Conservation (phyloP, 495 filamentous ascomycete genomes). For the Neurospora sp. region DNA sequence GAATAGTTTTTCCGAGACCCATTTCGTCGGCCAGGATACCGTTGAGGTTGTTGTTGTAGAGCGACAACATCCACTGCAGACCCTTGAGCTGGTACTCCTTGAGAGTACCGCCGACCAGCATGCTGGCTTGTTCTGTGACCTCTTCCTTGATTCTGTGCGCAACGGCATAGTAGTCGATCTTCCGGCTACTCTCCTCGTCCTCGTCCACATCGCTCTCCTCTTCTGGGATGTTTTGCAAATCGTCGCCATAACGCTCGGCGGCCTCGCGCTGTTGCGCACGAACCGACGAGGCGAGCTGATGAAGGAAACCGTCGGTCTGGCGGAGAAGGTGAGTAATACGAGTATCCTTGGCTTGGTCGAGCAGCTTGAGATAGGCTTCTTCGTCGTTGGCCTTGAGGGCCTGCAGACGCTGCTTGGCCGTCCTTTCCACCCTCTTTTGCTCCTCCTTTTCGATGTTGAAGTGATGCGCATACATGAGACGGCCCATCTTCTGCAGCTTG, state of each 20-base stretch:
- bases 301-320: constrained; percentile 94
- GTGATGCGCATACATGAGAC: constrained; percentile 77
- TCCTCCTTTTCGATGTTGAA: constrained; percentile 98
- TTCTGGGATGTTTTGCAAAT: constrained; percentile 41
- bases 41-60: constrained; percentile 99
- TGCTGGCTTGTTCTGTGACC: constrained; percentile 66
- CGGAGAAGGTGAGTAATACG: constrained; percentile 94
- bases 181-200: constrained; percentile 58
- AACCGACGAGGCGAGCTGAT: constrained; percentile 87
- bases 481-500: constrained; percentile 75
- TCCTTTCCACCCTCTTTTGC: constrained; percentile 92
- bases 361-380: constrained; percentile 91
- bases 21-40: constrained; percentile 98
- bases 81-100: constrained; percentile 99
- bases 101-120: constrained; percentile 80
- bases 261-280: constrained; percentile 80
- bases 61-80: constrained; percentile 97
- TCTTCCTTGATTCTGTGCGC: constrained; percentile 93
- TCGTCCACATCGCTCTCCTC: constrained; percentile 58
- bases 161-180: constrained; percentile 96
- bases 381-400: constrained; percentile 98
- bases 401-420: constrained; percentile 97
- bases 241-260: constrained; percentile 65
- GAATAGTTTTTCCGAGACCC: constrained; percentile 99
- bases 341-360: constrained; percentile 97